phyloP scores from a whole-genome alignment of 148 eudicot genomes.

The Pouteria glomerata region DNA sequence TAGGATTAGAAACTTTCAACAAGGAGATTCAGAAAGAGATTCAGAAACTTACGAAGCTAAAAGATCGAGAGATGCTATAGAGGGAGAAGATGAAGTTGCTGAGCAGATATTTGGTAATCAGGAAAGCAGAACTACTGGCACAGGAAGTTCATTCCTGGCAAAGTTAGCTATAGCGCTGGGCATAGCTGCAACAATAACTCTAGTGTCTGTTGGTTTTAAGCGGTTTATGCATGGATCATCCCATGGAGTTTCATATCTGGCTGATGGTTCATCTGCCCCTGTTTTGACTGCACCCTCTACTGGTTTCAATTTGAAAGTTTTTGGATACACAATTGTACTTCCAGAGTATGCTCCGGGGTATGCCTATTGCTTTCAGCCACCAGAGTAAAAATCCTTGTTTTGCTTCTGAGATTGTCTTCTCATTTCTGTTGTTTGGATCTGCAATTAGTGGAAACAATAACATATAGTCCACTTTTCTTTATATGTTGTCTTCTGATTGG shows the following conservation, averaged over 20 bases:
- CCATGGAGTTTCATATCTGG: slow-evolving; percentile 41
- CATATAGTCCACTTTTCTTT: neutral
- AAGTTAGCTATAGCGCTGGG: slow-evolving; percentile 67
- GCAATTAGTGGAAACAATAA: slow-evolving; percentile 1
- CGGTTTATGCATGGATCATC: slow-evolving; percentile 41
- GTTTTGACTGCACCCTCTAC: slow-evolving; percentile 31
- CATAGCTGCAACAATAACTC: slow-evolving; percentile 62
- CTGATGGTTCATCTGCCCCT: slow-evolving; percentile 56
- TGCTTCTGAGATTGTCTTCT: neutral
- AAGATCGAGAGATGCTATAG: slow-evolving; percentile 23
- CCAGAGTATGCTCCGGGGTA: slow-evolving; percentile 94
- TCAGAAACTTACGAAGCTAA: slow-evolving; percentile 29
- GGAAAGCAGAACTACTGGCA: slow-evolving; percentile 31
- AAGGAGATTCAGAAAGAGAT: no score
- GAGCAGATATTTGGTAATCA: slow-evolving; percentile 25
- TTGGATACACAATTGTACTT: slow-evolving; percentile 67
- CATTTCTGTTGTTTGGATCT: neutral
- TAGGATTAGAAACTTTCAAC: slow-evolving; percentile 59
- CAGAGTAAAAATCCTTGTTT: neutral
- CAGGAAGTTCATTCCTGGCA: slow-evolving; percentile 51
- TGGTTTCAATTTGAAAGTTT: slow-evolving; percentile 65
- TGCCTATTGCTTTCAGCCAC: slow-evolving; percentile 10
- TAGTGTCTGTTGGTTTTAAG: slow-evolving; percentile 52
- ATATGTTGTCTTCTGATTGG: neutral
- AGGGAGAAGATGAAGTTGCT: slow-evolving; percentile 32